Percentiles rank a stretch among this genome's conserved stretches.
Evolutionary conservation across 2,329 filamentous ascomycete species (phyloP).

Genomic region (Tolypocladium album): DNA sequence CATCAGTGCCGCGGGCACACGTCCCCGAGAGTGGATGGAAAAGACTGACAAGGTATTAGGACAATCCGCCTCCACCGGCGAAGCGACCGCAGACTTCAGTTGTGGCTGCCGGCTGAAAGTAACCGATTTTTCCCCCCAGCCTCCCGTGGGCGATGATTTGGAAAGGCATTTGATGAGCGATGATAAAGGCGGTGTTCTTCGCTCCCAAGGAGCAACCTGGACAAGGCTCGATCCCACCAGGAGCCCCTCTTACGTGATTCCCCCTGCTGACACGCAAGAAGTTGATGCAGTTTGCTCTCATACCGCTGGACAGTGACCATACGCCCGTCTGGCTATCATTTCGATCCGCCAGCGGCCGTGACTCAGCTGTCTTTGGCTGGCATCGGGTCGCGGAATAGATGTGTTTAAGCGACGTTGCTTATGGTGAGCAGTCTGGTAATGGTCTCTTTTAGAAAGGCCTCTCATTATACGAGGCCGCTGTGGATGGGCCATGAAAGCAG

Average conservation of each 20-base stretch:
- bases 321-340: background rate
- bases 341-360: background rate
- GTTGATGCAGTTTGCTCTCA: constrained; percentile 5
- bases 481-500: background rate
- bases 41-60: constrained; percentile 20
- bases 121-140: background rate
- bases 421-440: constrained; percentile 1
- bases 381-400: background rate
- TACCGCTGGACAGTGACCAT: background rate
- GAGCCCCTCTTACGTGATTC: constrained; percentile 4
- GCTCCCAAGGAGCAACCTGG: constrained; percentile 5
- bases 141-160: background rate
- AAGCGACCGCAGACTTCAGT: constrained; percentile 32
- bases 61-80: constrained; percentile 23
- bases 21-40: constrained; percentile 1
- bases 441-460: background rate
- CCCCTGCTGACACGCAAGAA: constrained; percentile 11
- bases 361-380: background rate
- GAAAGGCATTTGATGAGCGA: constrained; percentile 5
- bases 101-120: constrained; percentile 23
- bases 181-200: constrained; percentile 2
- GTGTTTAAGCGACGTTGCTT: background rate
- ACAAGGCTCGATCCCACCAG: constrained; percentile 7
- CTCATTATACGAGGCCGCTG: background rate
- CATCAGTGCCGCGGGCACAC: background rate